These are phyloP conservation scores for Chrysanthemum seticuspe DNA, from an alignment of 129 eudicot species.

Conservation along the genomic window DNA sequence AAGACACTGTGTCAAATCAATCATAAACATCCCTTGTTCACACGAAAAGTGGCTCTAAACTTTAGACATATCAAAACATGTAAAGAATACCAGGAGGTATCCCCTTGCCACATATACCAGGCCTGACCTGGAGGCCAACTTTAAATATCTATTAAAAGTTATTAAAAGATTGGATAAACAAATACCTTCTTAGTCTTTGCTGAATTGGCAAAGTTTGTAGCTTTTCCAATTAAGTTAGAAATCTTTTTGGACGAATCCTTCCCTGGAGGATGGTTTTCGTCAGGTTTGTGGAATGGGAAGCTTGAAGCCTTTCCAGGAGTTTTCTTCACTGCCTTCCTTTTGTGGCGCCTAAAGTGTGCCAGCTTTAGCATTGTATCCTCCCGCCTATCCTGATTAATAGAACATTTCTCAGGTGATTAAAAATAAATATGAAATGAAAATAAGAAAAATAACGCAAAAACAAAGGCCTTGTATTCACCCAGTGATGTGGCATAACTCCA, in stretches of 20 bases:
- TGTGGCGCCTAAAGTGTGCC: constrained; percentile 91
- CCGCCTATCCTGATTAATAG: constrained; percentile 70
- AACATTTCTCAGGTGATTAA: constrained; percentile 13
- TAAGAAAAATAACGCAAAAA: background rate
- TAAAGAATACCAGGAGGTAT: constrained; percentile 8
- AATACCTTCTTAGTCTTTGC: constrained; percentile 80
- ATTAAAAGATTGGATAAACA: constrained; percentile 19
- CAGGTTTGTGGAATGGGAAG: constrained; percentile 91
- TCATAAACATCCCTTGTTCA: constrained; percentile 9
- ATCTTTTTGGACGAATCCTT: constrained; percentile 78
- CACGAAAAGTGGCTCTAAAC: background rate
- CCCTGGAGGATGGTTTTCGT: constrained; percentile 93
- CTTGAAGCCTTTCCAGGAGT: constrained; percentile 63
- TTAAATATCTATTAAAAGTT: background rate
- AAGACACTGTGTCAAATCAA: constrained; percentile 1
- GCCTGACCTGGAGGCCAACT: constrained; percentile 8
- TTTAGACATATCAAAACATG: background rate
- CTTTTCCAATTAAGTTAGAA: constrained; percentile 81
- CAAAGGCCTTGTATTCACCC: constrained; percentile 51
- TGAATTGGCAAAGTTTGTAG: constrained; percentile 79
- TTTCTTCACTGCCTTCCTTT: constrained; percentile 81
- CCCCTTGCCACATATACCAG: constrained; percentile 6
- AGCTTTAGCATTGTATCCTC: constrained; percentile 86
- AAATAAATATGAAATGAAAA: background rate
- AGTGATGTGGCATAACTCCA: constrained; percentile 92